Conservation (phyloP, 306 rosid species). For the Fragaria nilgerrensis region DNA sequence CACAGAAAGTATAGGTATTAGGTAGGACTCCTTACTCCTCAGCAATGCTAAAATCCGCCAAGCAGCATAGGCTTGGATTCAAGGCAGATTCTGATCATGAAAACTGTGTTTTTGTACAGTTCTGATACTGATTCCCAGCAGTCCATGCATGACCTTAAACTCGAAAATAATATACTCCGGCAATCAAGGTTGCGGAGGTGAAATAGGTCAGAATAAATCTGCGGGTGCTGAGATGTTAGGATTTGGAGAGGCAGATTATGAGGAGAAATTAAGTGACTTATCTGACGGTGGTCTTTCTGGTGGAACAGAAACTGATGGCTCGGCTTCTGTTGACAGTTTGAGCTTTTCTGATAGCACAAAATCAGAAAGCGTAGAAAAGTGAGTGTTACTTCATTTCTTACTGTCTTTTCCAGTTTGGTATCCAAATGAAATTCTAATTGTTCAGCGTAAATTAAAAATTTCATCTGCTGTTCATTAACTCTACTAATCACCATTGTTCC, state of each 20-base stretch:
- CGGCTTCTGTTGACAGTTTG: constrained; percentile 28
- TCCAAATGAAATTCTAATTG: neutral
- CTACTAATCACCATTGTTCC: neutral
- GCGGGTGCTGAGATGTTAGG: constrained; percentile 34
- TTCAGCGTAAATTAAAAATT: neutral
- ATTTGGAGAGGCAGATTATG: constrained; percentile 41
- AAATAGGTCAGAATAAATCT: constrained; percentile 30
- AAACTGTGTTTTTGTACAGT: constrained; percentile 22
- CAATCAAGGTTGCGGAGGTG: constrained; percentile 22
- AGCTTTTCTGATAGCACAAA: constrained; percentile 22
- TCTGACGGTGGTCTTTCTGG: constrained; percentile 39
- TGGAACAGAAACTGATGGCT: constrained; percentile 49
- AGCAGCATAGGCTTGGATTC: constrained; percentile 26
- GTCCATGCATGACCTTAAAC: constrained; percentile 34
- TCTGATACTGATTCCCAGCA: constrained; percentile 39
- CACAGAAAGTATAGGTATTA: constrained; percentile 31
- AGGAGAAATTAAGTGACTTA: constrained; percentile 50
- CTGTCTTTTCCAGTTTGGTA: neutral
- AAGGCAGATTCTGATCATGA: constrained; percentile 35
- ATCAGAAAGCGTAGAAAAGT: constrained; percentile 34
- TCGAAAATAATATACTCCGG: constrained; percentile 26
- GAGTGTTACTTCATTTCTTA: constrained; percentile 15
- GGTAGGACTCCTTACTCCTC: constrained; percentile 24
- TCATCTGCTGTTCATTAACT: neutral
- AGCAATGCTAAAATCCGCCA: constrained; percentile 21